Conservation (phyloP, 2,329 filamentous ascomycete genomes). For the Monosporascus sp. region DNA sequence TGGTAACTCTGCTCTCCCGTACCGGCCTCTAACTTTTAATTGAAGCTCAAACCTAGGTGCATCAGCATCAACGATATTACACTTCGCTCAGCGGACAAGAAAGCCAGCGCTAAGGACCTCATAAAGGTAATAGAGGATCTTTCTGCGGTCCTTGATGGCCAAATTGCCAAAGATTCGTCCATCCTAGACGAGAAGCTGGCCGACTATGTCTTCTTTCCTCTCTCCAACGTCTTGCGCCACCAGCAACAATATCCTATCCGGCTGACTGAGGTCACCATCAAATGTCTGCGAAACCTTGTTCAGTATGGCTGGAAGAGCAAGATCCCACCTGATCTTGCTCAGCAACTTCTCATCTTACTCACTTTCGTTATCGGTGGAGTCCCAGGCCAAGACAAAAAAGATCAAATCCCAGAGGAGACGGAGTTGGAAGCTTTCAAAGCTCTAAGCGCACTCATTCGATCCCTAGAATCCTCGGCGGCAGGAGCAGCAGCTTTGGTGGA, state of each 20-base stretch:
- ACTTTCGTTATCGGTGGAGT: constrained; percentile 74
- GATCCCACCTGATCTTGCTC: constrained; percentile 66
- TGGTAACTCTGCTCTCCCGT: neutral
- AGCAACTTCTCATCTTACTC: constrained; percentile 80
- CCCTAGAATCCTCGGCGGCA: constrained; percentile 46
- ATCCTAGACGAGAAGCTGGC: constrained; percentile 75
- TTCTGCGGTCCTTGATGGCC: constrained; percentile 39
- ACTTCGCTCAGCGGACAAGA: constrained; percentile 41
- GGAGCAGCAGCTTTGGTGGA: constrained; percentile 47
- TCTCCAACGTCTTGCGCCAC: constrained; percentile 78
- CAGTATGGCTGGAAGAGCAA: constrained; percentile 71
- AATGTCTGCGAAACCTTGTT: constrained; percentile 70
- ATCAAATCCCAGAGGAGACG: constrained; percentile 65
- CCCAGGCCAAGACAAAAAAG: constrained; percentile 47
- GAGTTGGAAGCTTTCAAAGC: constrained; percentile 65
- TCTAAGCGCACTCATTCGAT: constrained; percentile 59
- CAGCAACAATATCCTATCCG: constrained; percentile 66
- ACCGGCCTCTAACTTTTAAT: constrained; percentile 4
- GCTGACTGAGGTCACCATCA: constrained; percentile 69
- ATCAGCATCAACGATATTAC: constrained; percentile 55
- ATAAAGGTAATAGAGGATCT: constrained; percentile 41
- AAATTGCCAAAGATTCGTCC: constrained; percentile 37
- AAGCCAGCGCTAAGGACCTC: constrained; percentile 38
- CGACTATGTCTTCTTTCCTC: constrained; percentile 91
- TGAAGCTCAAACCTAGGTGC: constrained; percentile 58